Conservation (phyloP, 2,329 filamentous ascomycete species). For the Trichoderma afroharzianum region DNA sequence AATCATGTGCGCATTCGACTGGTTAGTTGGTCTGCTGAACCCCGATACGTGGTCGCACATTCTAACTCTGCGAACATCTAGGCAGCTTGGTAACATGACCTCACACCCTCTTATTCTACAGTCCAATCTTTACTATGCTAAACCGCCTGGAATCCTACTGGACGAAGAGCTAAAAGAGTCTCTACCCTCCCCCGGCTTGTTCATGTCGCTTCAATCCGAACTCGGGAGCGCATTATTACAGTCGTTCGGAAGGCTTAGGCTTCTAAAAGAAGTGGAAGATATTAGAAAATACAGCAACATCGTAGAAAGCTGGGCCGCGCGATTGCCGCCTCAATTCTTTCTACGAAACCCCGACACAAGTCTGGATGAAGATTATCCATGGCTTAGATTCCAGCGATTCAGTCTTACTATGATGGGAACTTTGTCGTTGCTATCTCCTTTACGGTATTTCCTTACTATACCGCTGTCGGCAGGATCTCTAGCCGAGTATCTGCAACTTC, state of each 20-base stretch:
- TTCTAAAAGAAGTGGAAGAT: constrained; percentile 28
- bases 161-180: constrained; percentile 25
- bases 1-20: constrained; percentile 37
- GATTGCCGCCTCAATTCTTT: constrained; percentile 40
- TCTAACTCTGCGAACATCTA: constrained; percentile 16
- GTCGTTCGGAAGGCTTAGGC: constrained; percentile 31
- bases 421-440: constrained; percentile 43
- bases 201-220: constrained; percentile 37
- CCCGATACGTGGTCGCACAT: no score
- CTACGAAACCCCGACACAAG: constrained; percentile 39
- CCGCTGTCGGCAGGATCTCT: constrained; percentile 27
- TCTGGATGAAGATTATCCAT: constrained; percentile 39
- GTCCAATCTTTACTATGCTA: constrained; percentile 31
- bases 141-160: constrained; percentile 32
- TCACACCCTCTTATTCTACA: constrained; percentile 35
- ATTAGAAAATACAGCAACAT: constrained; percentile 32
- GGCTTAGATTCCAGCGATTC: constrained; percentile 44
- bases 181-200: constrained; percentile 31
- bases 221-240: constrained; percentile 31
- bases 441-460: constrained; percentile 44
- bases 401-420: constrained; percentile 44
- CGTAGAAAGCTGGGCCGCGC: constrained; percentile 41
- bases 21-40: constrained; percentile 24
- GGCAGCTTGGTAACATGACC: constrained; percentile 36
- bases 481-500: constrained; percentile 35